phyloP scores from a whole-genome alignment of 768 basidiomycete species.

The Russula sp. region DNA sequence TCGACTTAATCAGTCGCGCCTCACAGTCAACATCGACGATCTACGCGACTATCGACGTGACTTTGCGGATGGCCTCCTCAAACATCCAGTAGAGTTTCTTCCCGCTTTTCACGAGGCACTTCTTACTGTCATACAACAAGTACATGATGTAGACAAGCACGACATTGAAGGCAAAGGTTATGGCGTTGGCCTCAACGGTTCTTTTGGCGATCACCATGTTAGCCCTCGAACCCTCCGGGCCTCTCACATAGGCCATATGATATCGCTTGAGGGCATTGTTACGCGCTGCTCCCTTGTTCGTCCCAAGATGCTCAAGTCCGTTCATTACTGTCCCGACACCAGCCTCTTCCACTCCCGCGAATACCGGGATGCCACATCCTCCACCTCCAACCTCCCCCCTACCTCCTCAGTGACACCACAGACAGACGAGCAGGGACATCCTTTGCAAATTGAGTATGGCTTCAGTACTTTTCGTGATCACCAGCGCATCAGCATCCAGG shows the following conservation, averaged over 20 bases:
- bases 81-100: constrained; percentile 79
- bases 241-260: constrained; percentile 90
- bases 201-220: constrained; percentile 97
- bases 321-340: constrained; percentile 93
- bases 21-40: constrained; percentile 95
- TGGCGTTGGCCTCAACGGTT: constrained; percentile 88
- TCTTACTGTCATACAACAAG: constrained; percentile 59
- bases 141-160: constrained; percentile 77
- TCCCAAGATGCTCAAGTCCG: constrained; percentile 96
- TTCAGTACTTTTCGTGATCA: constrained; percentile 90
- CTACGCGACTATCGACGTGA: constrained; percentile 88
- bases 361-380: constrained; percentile 89
- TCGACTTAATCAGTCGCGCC: constrained; percentile 73
- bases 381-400: constrained; percentile 80
- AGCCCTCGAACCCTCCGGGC: constrained; percentile 89
- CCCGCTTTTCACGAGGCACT: constrained; percentile 90
- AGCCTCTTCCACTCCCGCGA: constrained; percentile 76
- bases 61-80: constrained; percentile 81
- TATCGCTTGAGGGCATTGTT: constrained; percentile 95
- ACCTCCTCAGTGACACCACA: constrained; percentile 85
- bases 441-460: constrained; percentile 89
- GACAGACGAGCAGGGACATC: constrained; percentile 83
- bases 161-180: constrained; percentile 74
- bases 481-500: constrained; percentile 96
- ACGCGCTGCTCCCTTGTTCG: constrained; percentile 97